Conservation (phyloP, 2,329 filamentous ascomycete genomes). For the Aureobasidium sp. region DNA sequence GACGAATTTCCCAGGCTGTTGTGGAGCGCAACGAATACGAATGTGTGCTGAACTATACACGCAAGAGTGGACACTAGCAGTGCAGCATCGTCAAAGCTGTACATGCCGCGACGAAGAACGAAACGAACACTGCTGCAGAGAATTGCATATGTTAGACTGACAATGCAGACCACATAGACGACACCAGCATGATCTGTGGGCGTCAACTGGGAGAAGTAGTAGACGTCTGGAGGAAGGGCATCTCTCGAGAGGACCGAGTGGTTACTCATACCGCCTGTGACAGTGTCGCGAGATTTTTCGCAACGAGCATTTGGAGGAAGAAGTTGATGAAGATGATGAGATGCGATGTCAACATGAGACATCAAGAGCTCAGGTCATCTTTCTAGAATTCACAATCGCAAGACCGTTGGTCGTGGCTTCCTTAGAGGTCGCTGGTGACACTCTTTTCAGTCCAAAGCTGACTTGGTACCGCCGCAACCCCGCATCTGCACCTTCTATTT, state of each 20-base stretch:
- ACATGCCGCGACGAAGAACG: neutral
- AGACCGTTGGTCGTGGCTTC: neutral
- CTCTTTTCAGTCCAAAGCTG: neutral
- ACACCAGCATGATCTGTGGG: neutral
- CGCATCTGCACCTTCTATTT: neutral
- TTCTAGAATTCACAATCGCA: neutral
- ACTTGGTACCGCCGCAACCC: neutral
- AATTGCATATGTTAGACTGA: constrained; percentile 2
- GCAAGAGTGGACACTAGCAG: neutral
- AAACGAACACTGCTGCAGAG: neutral
- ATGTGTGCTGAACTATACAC: neutral
- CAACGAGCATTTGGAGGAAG: neutral
- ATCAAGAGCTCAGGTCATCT: neutral
- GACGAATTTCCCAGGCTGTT: neutral
- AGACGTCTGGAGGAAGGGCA: neutral
- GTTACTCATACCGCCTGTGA: neutral
- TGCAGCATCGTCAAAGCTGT: constrained; percentile 6
- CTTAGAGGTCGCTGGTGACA: neutral
- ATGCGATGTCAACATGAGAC: neutral
- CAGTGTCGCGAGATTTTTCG: neutral
- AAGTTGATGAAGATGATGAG: neutral
- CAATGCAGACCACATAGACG: neutral
- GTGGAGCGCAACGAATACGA: neutral
- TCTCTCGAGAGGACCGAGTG: neutral
- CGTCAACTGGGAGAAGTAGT: neutral